Conservation (phyloP, 768 basidiomycete genomes). For the Amanita rimosa region DNA sequence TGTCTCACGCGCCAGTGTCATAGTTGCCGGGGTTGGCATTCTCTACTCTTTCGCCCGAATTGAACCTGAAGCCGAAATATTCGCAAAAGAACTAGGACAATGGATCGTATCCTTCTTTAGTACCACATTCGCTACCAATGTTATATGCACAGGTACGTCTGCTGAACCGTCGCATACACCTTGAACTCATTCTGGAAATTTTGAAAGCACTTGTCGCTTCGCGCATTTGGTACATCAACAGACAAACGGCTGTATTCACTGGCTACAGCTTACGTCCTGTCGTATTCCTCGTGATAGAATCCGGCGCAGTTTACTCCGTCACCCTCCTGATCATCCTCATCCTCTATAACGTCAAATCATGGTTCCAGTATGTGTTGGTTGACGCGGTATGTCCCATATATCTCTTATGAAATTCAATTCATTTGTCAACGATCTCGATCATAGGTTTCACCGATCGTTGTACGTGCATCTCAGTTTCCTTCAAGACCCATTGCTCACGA, state of each 20-base stretch:
- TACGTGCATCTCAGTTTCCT: neutral
- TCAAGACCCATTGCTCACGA: neutral
- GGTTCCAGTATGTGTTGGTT: constrained; percentile 25
- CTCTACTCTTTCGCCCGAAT: constrained; percentile 20
- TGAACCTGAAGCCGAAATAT: constrained; percentile 18
- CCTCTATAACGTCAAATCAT: constrained; percentile 20
- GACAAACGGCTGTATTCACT: constrained; percentile 13
- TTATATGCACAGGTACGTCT: constrained; percentile 24
- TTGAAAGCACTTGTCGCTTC: constrained; percentile 18
- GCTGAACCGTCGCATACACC: too few species aligned
- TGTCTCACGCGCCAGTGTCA: neutral
- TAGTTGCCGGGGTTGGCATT: constrained; percentile 9
- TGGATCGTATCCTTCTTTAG: constrained; percentile 30
- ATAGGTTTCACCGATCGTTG: constrained; percentile 1
- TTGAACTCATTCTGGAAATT: neutral
- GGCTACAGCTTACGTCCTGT: constrained; percentile 18
- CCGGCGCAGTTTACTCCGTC: constrained; percentile 24
- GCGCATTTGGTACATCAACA: constrained; percentile 23
- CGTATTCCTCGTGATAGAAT: constrained; percentile 24
- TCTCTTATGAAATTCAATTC: neutral
- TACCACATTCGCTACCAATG: constrained; percentile 24
- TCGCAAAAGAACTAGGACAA: constrained; percentile 18
- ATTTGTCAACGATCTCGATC: neutral
- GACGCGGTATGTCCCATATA: constrained; percentile 19
- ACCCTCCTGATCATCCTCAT: constrained; percentile 21